Evolutionary conservation across 1,139 yeast species (phyloP), one percentile per base, ranked within the genome.

Genomic region (Candida sanyaensis): DNA sequence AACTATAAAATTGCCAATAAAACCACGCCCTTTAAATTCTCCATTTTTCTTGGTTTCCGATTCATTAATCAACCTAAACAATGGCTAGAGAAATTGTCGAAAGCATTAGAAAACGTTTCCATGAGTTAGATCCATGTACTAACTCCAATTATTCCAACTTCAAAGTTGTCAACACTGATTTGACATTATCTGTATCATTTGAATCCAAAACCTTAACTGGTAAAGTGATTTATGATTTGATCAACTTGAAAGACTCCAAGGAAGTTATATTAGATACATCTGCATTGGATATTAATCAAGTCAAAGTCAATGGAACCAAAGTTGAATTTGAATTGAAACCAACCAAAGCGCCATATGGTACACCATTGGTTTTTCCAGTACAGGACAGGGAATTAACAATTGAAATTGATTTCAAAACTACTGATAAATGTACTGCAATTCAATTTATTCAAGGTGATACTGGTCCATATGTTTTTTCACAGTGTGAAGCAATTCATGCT

Each of bases 121-220:
- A 48, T 43, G 52, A 38, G 36, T 42, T 52, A 27, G 96, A 89
- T 64, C 86, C 88, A 24, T 85, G 93, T 13, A 88, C 96, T 5
- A 69, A 78, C 27, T 89, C 96, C 45, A 88, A 86, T 64, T 90
- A 88, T 66, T 58, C 59, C 31, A 60, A 71, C 41, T 86, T 87
- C 60, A 57, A 67, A 6, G 78, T 88, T 30, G 56, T 64, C 17
- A 48, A 59, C 31, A 65, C 73, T n/a, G 54, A 53, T 2, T 63
- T 72, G 47, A 57, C 60, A 37, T 57, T 69, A 41, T 51, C 55
- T 3, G 68, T 73, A 11, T 60, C 63, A 32, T 73, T 73, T 50
- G 68, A 64, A 11, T 48, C 56, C 21, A 63, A 68, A 48, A 50
- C 42, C 4, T 49, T 73, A n/a, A 42, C 42, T 6, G 78, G 78